Base-by-base conservation (phyloP, 768 basidiomycete species). In the Boletus pseudo-olivaceus region DNA sequence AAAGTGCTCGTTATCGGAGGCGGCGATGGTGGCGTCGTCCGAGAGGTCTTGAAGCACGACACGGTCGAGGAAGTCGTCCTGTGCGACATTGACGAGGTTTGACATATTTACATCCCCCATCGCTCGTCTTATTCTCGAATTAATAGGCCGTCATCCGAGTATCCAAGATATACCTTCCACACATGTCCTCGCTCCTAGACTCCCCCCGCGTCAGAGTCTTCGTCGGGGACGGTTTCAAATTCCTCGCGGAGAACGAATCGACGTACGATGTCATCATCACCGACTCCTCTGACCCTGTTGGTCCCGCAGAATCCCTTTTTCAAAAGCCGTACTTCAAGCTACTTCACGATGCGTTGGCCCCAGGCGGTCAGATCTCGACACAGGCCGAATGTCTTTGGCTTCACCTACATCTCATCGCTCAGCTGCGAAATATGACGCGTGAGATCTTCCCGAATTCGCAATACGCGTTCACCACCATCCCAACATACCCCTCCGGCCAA, bases 241-340 rank as follows among this genome's bases (percentile, higher is more conserved):
- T 95, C 79, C 84, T 99, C 45, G 84, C 85, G 12, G 88, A 93
- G 47, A 88, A 96, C 74, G 82, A 87, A 62, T 76, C 83, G 46
- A 84, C 84, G 47, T 97, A 96, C 83, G 96, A 99, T 68, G 92
- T 90, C 56, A 98, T 99, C 77, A 90, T 99, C 75, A 99, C 96
- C 58, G 96, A 99, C 72, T 98, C 95, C 19, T 97, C 94, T 20
- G 96, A 98, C 72, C 96, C 96, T 37, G 93, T 98, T 51, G 96
- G 96, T 40, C 96, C 96, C 40, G 96, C 96, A 42, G 88, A 85
- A 42, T 82, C 89, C 23, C 88, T 98, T 59, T 98, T 99, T 82
- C 83, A 98, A 74, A 90, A 94, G 71, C 90, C 94, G 2, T 99
- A 97, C 82, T 99, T 98, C 79, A 82, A 92, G 71, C 85, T 98